These are phyloP conservation scores for Blastobotrys terrestris DNA, from an alignment of 805 yeast species.

Conservation along the genomic window DNA sequence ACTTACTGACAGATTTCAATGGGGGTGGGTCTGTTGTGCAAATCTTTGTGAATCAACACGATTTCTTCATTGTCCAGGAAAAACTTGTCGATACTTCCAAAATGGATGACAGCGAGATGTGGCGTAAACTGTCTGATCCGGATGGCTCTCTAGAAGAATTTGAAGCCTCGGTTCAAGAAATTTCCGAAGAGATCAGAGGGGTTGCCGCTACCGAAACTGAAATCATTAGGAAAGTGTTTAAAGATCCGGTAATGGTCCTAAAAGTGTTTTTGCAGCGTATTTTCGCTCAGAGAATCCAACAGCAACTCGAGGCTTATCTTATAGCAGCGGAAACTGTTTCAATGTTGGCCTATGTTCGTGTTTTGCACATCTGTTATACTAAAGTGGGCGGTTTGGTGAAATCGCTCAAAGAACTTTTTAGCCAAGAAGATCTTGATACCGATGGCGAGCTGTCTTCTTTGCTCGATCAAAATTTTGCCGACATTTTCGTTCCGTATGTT, in stretches of 20 bases:
- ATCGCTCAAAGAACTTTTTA: constrained; percentile 57
- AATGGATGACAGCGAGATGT: constrained; percentile 33
- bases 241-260: constrained; percentile 59
- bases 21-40: constrained; percentile 80
- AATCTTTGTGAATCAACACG: constrained; percentile 74
- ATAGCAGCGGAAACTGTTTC: constrained; percentile 53
- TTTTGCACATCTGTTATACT: constrained; percentile 60
- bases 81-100: constrained; percentile 31
- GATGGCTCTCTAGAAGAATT: constrained; percentile 41
- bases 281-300: constrained; percentile 59
- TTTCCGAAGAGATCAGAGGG: constrained; percentile 51
- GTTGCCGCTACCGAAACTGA: constrained; percentile 68
- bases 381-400: constrained; percentile 54
- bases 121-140: constrained; percentile 61
- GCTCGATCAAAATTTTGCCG: constrained; percentile 68
- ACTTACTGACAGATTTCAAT: constrained; percentile 69
- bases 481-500: constrained; percentile 63
- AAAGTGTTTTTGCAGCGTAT: constrained; percentile 66
- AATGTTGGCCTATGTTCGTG: constrained; percentile 67
- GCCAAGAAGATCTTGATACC: constrained; percentile 27
- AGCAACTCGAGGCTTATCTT: constrained; percentile 45
- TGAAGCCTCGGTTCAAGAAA: constrained; percentile 45
- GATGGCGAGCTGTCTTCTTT: constrained; percentile 38
- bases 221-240: constrained; percentile 66
- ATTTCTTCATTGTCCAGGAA: constrained; percentile 52